Evolutionary conservation across 169 alveolate genomes (phyloP).

Genomic region (Plasmodium vivax): DNA sequence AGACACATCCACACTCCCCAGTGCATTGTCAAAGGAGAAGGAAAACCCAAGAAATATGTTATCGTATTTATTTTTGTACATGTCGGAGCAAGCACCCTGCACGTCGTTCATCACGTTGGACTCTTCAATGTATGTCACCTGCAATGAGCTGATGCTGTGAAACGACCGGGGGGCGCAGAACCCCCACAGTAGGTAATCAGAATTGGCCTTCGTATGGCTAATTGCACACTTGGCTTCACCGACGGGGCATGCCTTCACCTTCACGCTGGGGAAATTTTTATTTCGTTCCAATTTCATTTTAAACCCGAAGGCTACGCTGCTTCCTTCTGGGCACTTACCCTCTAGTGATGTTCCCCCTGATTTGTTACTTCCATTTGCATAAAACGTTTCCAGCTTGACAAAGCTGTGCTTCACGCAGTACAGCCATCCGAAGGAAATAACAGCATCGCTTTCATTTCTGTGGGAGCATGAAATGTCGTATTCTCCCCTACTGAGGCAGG

Average conservation of each 20-base stretch:
- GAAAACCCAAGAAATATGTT: conserved; percentile 56
- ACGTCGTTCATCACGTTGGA: background rate
- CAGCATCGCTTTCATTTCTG: conserved; percentile 3
- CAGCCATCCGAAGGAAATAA: conserved; percentile 62
- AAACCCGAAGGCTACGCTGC: conserved; percentile 35
- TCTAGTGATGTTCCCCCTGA: background rate
- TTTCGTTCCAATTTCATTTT: conserved; percentile 35
- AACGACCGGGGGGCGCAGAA: conserved; percentile 44
- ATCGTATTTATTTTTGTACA: conserved; percentile 42
- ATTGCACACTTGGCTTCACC: conserved; percentile 50
- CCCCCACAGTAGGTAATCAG: conserved; percentile 65
- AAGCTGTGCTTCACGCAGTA: conserved; percentile 50
- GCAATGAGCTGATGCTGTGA: conserved; percentile 31
- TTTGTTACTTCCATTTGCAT: background rate
- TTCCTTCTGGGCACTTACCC: conserved; percentile 37
- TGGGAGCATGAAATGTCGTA: conserved; percentile 57
- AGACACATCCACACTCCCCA: conserved; percentile 9
- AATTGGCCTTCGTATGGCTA: conserved; percentile 3
- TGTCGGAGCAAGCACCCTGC: conserved; percentile 43
- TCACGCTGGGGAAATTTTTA: conserved; percentile 21
- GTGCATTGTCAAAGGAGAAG: conserved; percentile 19
- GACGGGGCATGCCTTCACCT: conserved; percentile 34
- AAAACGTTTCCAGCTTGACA: conserved; percentile 36
- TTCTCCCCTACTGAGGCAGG: conserved; percentile 50
- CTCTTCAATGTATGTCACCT: conserved; percentile 32